Conservation (phyloP, 73 alveolate genomes). For the Paramecium sexaurelia region DNA sequence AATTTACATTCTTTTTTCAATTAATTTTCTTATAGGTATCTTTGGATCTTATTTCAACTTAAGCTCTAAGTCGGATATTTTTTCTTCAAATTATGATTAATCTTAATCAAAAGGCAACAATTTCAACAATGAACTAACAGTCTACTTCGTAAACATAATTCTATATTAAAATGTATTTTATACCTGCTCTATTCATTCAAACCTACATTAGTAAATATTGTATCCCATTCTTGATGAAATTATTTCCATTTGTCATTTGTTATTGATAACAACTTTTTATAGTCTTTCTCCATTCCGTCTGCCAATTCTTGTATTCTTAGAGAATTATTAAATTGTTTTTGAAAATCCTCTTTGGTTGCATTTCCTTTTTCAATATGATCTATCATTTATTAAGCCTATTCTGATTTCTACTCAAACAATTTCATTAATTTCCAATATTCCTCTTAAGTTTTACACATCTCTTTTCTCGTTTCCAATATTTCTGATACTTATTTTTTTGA, state of each 20-base stretch:
- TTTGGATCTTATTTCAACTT: conserved; percentile 6
- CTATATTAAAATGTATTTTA: background rate
- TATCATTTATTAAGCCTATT: background rate
- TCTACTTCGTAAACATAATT: conserved; percentile 36
- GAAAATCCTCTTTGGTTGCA: conserved; percentile 36
- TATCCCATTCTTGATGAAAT: background rate
- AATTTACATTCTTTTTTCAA: conserved; percentile 23
- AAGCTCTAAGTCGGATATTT: background rate
- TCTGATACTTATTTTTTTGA: background rate
- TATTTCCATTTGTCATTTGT: conserved; percentile 34
- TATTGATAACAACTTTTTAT: background rate
- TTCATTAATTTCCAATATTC: conserved; percentile 57
- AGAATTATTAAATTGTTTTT: conserved; percentile 6
- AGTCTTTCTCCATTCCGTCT: conserved; percentile 32
- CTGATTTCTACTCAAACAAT: background rate
- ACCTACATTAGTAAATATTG: conserved; percentile 7
- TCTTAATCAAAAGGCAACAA: conserved; percentile 21
- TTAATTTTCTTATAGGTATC: conserved; percentile 4
- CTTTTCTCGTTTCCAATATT: background rate
- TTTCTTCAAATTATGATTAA: background rate
- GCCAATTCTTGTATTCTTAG: background rate
- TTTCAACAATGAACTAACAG: background rate
- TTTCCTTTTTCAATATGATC: conserved; percentile 52
- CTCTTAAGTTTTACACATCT: conserved; percentile 24
- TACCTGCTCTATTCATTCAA: conserved; percentile 50